Base-by-base conservation (phyloP, 257 asterid genomes). In the Rhazya stricta region DNA sequence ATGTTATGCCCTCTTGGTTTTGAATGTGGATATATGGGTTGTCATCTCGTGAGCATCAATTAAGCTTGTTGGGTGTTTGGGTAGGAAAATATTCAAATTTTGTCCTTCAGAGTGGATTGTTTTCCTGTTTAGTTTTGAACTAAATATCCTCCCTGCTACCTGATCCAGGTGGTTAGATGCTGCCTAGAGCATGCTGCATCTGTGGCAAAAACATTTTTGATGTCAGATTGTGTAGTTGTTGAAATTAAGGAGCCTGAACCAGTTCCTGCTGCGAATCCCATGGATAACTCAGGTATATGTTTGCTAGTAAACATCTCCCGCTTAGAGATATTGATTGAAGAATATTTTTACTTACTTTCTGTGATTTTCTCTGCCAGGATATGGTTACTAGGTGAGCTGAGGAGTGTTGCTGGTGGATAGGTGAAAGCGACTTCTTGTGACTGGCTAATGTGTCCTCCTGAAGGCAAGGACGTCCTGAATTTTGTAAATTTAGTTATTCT, bases 111-210 rank as follows among this genome's bases (percentile, higher is more conserved):
- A 25, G 39, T 10, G 30, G 36, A 18, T n/a, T 9, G 23, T 60
- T 13, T 39, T 10, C 18, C 25, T 19, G 29, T 21, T 48, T 12
- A 15, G 6, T 42, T 18, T 25, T 45, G 45, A 41, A 5, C 67
- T 50, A 23, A 11, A 76, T 36, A 34, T 43, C 36, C 30, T 69
- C 30, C 34, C 51, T 67, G 50, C 37, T 53, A 56, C 32, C 30
- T 75, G 80, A 41, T 75, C 36, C 74, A 93, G 98, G 97, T 95
- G 80, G 99, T 95, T 39, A 86, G 99, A 73, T 95, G 99, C 78
- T 95, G 99, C 86, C 78, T 95, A 37, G 99, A 95, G 76, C 99
- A 95, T 10, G 98, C 99, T 5, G 81, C 99, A 32, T 95, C 99
- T 0, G 99, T 95, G 73, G 96, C 99, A 0, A 95, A 91, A 90